Conservation (phyloP, 2,329 filamentous ascomycete genomes). For the Tolypocladium guangdongense region DNA sequence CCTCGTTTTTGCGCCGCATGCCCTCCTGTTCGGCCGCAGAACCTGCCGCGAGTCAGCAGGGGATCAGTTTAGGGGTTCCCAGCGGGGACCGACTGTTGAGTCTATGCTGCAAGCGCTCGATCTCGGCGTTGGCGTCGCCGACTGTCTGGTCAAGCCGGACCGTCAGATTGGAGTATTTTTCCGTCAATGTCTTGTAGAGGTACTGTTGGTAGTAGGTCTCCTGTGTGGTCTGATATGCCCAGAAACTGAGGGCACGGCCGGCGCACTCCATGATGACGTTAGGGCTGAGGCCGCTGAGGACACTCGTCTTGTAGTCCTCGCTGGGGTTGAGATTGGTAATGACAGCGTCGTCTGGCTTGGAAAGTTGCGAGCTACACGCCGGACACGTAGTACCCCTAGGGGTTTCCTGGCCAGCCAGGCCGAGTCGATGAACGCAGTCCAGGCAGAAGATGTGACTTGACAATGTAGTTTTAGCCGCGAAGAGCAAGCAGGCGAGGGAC, state of each 20-base stretch:
- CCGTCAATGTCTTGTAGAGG: conserved; percentile 57
- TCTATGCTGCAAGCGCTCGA: conserved; percentile 53
- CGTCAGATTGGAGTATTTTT: conserved; percentile 57
- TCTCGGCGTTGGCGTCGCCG: conserved; percentile 64
- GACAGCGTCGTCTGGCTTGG: conserved; percentile 64
- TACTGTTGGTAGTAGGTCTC: conserved; percentile 76
- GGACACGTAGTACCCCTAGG: conserved; percentile 49
- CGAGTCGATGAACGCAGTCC: conserved; percentile 55
- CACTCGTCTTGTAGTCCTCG: conserved; percentile 83
- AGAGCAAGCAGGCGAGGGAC: neutral
- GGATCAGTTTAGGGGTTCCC: neutral
- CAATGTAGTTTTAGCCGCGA: neutral
- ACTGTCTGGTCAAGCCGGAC: conserved; percentile 61
- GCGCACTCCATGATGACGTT: conserved; percentile 79
- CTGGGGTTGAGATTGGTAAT: conserved; percentile 62
- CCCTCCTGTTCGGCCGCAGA: conserved; percentile 51
- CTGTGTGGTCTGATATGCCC: conserved; percentile 75
- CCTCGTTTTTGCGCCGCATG: conserved; percentile 60
- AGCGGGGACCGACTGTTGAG: conserved; percentile 40
- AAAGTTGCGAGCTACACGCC: conserved; percentile 59
- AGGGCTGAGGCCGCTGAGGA: conserved; percentile 74
- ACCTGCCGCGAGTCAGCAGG: conserved; percentile 20
- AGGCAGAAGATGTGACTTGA: conserved; percentile 75
- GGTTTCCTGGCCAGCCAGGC: conserved; percentile 37
- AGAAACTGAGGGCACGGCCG: conserved; percentile 68